A percentile compares a stretch with the other conserved stretches of the same genome.
phyloP scores from a whole-genome alignment of 2,329 filamentous ascomycete species.

The Exserohilum rostratum region DNA sequence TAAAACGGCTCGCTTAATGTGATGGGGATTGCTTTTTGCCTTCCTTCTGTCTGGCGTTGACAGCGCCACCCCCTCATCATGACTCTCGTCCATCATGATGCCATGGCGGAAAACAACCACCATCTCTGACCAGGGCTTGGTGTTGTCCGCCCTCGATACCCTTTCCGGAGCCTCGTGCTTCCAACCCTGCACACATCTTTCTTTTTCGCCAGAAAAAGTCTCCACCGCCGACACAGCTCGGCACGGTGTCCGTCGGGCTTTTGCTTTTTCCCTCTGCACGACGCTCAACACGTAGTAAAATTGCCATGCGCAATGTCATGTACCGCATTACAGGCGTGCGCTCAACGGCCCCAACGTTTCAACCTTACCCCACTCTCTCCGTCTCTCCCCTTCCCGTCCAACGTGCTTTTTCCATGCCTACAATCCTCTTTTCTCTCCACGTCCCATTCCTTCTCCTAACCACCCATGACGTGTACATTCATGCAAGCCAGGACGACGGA shows the following conservation, averaged over 20 bases:
- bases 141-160: neutral
- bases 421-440: neutral
- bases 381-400: neutral
- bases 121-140: neutral
- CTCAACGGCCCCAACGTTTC: slow-evolving; percentile 5
- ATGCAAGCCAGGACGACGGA: neutral
- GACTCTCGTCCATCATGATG: neutral
- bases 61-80: neutral
- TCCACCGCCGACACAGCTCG: neutral
- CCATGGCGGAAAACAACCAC: neutral
- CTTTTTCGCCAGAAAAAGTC: neutral
- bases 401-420: neutral
- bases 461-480: neutral
- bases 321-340: neutral
- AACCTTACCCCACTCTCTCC: neutral
- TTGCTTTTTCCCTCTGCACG: neutral
- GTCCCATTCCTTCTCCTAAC: neutral
- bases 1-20: neutral
- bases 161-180: neutral
- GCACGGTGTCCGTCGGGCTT: neutral
- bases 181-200: neutral
- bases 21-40: neutral
- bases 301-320: neutral
- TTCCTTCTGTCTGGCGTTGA: neutral
- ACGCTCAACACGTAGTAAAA: neutral